These are phyloP conservation scores for Onygenales sp. DNA, from an alignment of 2,329 filamentous ascomycete species.

Conservation along the genomic window DNA sequence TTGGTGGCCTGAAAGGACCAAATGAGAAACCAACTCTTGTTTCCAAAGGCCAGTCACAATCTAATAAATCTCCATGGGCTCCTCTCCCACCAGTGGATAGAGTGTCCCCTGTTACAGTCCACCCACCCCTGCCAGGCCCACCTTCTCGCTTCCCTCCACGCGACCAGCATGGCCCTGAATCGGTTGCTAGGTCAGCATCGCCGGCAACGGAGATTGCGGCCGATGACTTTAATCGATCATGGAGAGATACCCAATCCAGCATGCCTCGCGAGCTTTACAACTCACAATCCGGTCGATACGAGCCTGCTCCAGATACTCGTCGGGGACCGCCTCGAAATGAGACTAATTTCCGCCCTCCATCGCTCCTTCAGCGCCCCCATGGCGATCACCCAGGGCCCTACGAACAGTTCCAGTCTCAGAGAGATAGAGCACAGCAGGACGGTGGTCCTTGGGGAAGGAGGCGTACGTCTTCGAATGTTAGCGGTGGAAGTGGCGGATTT, in stretches of 20 bases:
- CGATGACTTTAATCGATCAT: slow-evolving; percentile 84
- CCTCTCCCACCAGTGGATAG: slow-evolving; percentile 75
- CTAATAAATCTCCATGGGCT: slow-evolving; percentile 89
- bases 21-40: slow-evolving; percentile 44
- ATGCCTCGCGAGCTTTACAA: slow-evolving; percentile 76
- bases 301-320: slow-evolving; percentile 69
- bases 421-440: slow-evolving; percentile 56
- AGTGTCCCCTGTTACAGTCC: slow-evolving; percentile 58
- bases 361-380: slow-evolving; percentile 67
- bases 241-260: slow-evolving; percentile 55
- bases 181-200: slow-evolving; percentile 40
- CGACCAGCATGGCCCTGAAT: slow-evolving; percentile 50
- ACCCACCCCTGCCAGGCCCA: slow-evolving; percentile 38
- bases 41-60: slow-evolving; percentile 39
- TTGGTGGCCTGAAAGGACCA: slow-evolving; percentile 38
- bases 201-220: slow-evolving; percentile 77
- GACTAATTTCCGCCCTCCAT: slow-evolving; percentile 57
- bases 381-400: slow-evolving; percentile 56
- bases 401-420: slow-evolving; percentile 78
- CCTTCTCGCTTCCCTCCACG: slow-evolving; percentile 42
- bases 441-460: slow-evolving; percentile 58
- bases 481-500: slow-evolving; percentile 68
- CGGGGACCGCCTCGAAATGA: slow-evolving; percentile 62
- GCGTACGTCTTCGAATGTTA: slow-evolving; percentile 83
- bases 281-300: slow-evolving; percentile 88